Evolutionary conservation across 257 asterid species (phyloP).

Genomic region (Linderniella brevidens): DNA sequence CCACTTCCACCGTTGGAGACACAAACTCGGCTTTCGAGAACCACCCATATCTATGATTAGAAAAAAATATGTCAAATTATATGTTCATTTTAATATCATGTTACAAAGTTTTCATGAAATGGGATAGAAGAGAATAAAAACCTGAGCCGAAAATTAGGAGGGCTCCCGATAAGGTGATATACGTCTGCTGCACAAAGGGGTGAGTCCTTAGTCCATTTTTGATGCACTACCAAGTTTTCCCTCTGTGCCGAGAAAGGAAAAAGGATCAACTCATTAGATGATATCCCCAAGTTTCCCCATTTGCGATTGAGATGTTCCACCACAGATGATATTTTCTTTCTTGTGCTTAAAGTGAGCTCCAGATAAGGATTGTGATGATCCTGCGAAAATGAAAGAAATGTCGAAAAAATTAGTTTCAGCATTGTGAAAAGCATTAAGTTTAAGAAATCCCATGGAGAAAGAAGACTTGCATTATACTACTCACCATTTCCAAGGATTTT

Average conservation of each 20-base stretch:
- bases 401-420: background rate
- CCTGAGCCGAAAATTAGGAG: slow-evolving; percentile 91
- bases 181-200: slow-evolving; percentile 79
- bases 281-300: slow-evolving; percentile 61
- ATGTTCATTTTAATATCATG: slow-evolving; percentile 8
- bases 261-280: slow-evolving; percentile 51
- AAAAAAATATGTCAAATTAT: slow-evolving; percentile 10
- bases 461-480: slow-evolving; percentile 12
- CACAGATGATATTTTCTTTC: slow-evolving; percentile 83
- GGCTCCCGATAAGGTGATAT: slow-evolving; percentile 54
- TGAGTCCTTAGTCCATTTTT: slow-evolving; percentile 79
- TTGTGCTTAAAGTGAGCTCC: slow-evolving; percentile 77
- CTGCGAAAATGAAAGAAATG: slow-evolving; percentile 22
- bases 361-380: slow-evolving; percentile 77
- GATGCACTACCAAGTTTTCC: slow-evolving; percentile 47
- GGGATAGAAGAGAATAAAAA: slow-evolving; percentile 10
- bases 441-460: background rate
- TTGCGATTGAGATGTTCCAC: slow-evolving; percentile 85
- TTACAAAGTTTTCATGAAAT: slow-evolving; percentile 5
- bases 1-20: slow-evolving; percentile 29
- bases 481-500: slow-evolving; percentile 76
- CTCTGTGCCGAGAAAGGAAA: slow-evolving; percentile 62
- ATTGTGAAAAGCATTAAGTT: slow-evolving; percentile 7
- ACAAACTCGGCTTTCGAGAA: slow-evolving; percentile 46
- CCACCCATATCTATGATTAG: slow-evolving; percentile 75